These are phyloP conservation scores for Tothia fuscella DNA, from an alignment of 2,329 filamentous ascomycete genomes.

Conservation along the genomic window DNA sequence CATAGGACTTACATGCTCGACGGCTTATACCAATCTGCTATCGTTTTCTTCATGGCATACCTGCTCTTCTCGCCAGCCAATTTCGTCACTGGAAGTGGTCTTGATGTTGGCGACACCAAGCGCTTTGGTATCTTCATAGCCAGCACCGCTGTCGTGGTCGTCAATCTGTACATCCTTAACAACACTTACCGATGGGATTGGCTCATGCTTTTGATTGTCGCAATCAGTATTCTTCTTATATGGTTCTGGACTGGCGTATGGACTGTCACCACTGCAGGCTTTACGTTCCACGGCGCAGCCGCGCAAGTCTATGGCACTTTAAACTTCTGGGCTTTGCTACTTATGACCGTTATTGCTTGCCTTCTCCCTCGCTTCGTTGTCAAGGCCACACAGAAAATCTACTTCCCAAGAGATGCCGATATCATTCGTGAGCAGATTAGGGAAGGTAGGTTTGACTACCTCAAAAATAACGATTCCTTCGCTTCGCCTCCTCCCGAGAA, in stretches of 20 bases:
- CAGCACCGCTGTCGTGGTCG: conserved; percentile 70
- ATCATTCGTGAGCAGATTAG: conserved; percentile 88
- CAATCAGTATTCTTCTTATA: conserved; percentile 72
- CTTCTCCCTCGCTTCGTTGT: conserved; percentile 76
- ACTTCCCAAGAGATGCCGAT: conserved; percentile 82
- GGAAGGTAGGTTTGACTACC: conserved; percentile 68
- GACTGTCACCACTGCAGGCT: conserved; percentile 46
- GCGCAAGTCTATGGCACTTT: conserved; percentile 68
- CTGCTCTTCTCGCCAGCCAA: conserved; percentile 59
- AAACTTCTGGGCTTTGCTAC: conserved; percentile 75
- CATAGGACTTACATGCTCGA: conserved; percentile 73
- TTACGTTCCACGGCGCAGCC: conserved; percentile 64
- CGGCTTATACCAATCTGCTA: conserved; percentile 85
- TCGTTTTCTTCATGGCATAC: conserved; percentile 89
- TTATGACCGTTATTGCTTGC: conserved; percentile 69
- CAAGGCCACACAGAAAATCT: conserved; percentile 88
- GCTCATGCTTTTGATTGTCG: conserved; percentile 75
- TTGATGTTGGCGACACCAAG: conserved; percentile 64
- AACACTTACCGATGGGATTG: conserved; percentile 99
- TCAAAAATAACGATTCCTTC: conserved; percentile 40
- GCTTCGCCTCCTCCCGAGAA: conserved; percentile 41
- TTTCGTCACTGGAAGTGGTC: conserved; percentile 59
- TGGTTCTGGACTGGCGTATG: conserved; percentile 96
- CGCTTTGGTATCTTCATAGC: conserved; percentile 82
- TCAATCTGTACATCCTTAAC: conserved; percentile 89